Conservation (phyloP, 2,329 filamentous ascomycete genomes). For the Anthostomella pinea region DNA sequence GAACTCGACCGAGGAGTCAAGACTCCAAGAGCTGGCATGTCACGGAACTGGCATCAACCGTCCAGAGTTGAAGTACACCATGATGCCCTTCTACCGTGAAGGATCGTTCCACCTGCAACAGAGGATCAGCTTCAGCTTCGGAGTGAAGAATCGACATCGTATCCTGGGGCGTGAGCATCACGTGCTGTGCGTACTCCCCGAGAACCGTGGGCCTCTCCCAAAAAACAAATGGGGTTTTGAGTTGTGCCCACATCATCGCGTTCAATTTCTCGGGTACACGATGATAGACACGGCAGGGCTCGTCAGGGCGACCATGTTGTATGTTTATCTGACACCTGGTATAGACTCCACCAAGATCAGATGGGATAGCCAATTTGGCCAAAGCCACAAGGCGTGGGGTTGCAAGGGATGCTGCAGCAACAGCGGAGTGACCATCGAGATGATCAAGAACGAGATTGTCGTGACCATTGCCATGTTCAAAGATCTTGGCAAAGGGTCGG, state of each 20-base stretch:
- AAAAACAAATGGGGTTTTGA: slow-evolving; percentile 10
- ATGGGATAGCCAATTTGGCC: slow-evolving; percentile 10
- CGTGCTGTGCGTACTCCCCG: no score
- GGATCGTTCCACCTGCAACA: slow-evolving; percentile 10
- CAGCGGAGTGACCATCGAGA: slow-evolving; percentile 6
- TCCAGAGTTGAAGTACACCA: slow-evolving; percentile 9
- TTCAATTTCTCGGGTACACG: slow-evolving; percentile 6
- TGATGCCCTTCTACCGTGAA: slow-evolving; percentile 10
- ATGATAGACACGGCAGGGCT: slow-evolving; percentile 12
- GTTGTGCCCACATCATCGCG: slow-evolving; percentile 12
- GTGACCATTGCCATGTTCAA: slow-evolving; percentile 11
- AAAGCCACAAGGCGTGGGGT: slow-evolving; percentile 6
- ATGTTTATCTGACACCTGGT: not conserved
- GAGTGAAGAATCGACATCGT: slow-evolving; percentile 5
- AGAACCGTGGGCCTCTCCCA: not conserved
- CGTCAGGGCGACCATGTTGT: slow-evolving; percentile 8
- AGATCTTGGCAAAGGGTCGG: slow-evolving; percentile 8
- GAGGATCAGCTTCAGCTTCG: slow-evolving; percentile 8
- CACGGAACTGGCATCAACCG: slow-evolving; percentile 5
- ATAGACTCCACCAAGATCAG: not conserved
- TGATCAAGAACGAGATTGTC: slow-evolving; percentile 13
- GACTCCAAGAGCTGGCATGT: slow-evolving; percentile 6
- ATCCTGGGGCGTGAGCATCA: slow-evolving; percentile 4
- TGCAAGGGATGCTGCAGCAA: slow-evolving; percentile 11
- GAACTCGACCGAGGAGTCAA: not conserved